Conservation (phyloP, 306 rosid genomes). For the Abrus precatorius region DNA sequence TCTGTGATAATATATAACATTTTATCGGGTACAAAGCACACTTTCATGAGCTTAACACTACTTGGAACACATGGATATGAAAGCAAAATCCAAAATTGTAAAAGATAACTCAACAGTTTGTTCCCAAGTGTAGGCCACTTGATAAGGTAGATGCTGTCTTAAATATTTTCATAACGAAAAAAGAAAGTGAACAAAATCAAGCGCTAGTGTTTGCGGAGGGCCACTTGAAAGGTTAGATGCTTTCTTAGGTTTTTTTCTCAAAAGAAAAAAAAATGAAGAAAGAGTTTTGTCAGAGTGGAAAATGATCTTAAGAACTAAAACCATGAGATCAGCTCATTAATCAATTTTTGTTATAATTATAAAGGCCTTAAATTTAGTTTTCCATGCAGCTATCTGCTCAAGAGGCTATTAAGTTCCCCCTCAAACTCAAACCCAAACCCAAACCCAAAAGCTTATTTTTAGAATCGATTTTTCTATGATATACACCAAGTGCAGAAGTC, state of each 20-base stretch:
- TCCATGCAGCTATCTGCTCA: not conserved
- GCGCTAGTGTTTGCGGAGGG: not conserved
- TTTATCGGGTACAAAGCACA: too few species aligned
- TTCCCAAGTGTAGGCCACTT: constrained; percentile 28
- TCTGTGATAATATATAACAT: not conserved
- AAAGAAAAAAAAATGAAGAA: not conserved
- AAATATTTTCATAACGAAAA: not conserved
- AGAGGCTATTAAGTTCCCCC: not conserved
- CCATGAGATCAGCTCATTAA: constrained; percentile 3
- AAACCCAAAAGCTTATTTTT: not conserved
- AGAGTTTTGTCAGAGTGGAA: not conserved
- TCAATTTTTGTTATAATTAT: constrained; percentile 15
- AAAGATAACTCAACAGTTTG: not conserved
- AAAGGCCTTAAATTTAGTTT: not conserved
- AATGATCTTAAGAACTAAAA: not conserved
- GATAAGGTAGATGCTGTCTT: constrained; percentile 19
- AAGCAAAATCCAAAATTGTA: not conserved
- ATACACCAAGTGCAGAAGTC: not conserved
- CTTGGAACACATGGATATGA: not conserved
- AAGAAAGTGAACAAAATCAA: constrained; percentile 17
- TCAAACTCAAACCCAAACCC: not conserved
- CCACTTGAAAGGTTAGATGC: constrained; percentile 31
- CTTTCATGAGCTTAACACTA: not conserved
- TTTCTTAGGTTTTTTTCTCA: constrained; percentile 1
- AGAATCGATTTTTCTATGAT: not conserved